These are phyloP conservation scores for Paraphaeosphaeria minitans DNA, from an alignment of 2,329 filamentous ascomycete genomes.

Conservation along the genomic window DNA sequence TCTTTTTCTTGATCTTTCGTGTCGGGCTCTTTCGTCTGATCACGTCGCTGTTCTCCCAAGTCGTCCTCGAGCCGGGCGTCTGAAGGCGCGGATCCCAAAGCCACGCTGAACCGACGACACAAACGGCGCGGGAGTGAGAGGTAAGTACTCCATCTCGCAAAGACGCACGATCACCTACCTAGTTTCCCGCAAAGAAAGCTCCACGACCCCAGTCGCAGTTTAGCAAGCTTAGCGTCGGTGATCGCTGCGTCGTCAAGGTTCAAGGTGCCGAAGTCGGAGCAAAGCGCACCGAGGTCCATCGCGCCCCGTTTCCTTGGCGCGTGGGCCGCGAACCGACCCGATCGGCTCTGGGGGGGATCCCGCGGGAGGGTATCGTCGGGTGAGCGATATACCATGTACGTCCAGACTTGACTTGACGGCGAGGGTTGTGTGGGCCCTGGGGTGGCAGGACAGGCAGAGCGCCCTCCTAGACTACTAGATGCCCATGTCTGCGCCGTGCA, in stretches of 20 bases:
- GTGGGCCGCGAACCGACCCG: background rate
- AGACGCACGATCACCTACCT: background rate
- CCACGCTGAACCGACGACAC: background rate
- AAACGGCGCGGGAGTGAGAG: background rate
- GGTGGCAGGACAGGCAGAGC: background rate
- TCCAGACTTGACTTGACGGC: background rate
- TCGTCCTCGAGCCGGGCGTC: too few species aligned
- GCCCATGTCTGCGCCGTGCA: background rate
- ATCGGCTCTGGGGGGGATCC: background rate
- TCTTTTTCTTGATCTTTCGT: too few species aligned
- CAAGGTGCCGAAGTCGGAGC: constrained; percentile 10
- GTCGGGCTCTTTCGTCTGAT: background rate
- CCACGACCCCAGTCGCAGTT: background rate
- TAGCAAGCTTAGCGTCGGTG: constrained; percentile 1
- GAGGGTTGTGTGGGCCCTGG: background rate
- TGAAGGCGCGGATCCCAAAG: background rate
- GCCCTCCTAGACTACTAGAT: background rate
- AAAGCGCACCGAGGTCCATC: background rate
- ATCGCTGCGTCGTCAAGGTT: background rate
- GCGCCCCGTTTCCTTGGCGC: background rate
- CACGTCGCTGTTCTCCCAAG: background rate
- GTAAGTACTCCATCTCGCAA: background rate
- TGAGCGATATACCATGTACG: constrained; percentile 5
- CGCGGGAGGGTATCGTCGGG: constrained; percentile 7
- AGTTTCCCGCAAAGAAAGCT: background rate